phyloP scores from a whole-genome alignment of 441 rosid species.

The Erysimum pusillum region DNA sequence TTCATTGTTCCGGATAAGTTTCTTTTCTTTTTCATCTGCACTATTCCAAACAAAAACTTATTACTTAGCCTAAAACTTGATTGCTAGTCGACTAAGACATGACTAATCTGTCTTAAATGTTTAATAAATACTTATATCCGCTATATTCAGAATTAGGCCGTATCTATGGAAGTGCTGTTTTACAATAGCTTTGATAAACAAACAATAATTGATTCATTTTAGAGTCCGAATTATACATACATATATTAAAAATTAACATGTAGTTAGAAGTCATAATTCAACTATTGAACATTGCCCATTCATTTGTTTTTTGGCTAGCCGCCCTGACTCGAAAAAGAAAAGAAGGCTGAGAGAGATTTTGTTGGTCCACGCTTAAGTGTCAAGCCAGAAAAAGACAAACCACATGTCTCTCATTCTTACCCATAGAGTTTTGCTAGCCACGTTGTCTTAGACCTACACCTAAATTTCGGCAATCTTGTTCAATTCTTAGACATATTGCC shows the following conservation, averaged over 20 bases:
- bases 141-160: background rate
- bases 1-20: background rate
- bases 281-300: background rate
- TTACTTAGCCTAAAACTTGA: background rate
- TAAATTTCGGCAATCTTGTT: constrained; percentile 16
- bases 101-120: background rate
- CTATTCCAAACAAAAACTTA: no score
- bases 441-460: constrained; percentile 24
- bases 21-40: background rate
- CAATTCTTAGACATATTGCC: constrained; percentile 1
- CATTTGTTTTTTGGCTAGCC: background rate
- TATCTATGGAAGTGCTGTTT: no score
- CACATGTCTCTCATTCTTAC: constrained; percentile 33
- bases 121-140: background rate
- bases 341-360: background rate
- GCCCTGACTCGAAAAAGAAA: background rate
- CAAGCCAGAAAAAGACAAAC: constrained; percentile 38
- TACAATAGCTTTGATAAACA: no score
- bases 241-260: background rate
- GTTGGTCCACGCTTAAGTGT: constrained; percentile 24
- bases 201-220: background rate
- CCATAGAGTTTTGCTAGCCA: constrained; percentile 39
- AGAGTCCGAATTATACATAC: background rate
- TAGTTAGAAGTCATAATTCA: background rate
- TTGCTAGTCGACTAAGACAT: no score